These are phyloP conservation scores for Clarireedia monteithiana DNA, from an alignment of 2,329 filamentous ascomycete genomes.

Conservation along the genomic window DNA sequence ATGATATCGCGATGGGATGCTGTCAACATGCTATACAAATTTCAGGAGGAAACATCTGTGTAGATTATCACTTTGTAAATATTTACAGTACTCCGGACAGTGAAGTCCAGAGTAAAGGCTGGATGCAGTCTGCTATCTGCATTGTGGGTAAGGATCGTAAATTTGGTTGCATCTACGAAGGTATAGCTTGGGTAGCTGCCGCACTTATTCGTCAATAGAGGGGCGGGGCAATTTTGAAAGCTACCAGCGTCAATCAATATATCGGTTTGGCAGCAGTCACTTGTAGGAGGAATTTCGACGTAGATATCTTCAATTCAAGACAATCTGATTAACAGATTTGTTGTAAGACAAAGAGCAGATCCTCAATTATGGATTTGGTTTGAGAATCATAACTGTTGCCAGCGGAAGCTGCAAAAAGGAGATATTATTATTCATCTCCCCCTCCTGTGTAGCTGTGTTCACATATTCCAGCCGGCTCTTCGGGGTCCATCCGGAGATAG, in stretches of 20 bases:
- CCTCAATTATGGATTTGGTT: not conserved
- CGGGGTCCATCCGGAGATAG: constrained; percentile 6
- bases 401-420: not conserved
- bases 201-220: not conserved
- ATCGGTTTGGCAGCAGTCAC: too few species aligned
- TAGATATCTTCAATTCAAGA: too few species aligned
- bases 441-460: too few species aligned
- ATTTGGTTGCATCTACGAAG: not conserved
- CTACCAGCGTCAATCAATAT: too few species aligned
- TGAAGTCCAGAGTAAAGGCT: too few species aligned
- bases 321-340: not conserved
- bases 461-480: too few species aligned
- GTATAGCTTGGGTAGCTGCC: not conserved
- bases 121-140: constrained; percentile 11
- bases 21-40: too few species aligned
- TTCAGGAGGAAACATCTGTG: too few species aligned
- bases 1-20: not conserved
- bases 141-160: not conserved
- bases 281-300: too few species aligned
- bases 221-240: not conserved
- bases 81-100: too few species aligned
- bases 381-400: not conserved
- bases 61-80: too few species aligned
- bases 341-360: not conserved
- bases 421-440: too few species aligned